Evolutionary conservation across 192 early-diverging fungal species (phyloP).

Genomic region (Linnemannia schmuckeri): DNA sequence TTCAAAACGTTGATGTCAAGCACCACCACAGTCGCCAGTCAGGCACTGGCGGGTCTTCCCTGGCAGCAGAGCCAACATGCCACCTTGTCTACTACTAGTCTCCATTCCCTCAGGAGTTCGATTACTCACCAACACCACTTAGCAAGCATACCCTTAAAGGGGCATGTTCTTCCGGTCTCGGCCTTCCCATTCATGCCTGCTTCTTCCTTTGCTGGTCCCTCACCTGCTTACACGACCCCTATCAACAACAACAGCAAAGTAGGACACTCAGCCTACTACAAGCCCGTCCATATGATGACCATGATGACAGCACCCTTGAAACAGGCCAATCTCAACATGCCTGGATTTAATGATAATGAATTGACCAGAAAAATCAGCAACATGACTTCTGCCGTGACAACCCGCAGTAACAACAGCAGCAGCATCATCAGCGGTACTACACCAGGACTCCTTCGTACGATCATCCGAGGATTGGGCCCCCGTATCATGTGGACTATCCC

Average conservation of each 20-base stretch:
- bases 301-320: constrained; percentile 1
- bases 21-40: constrained; percentile 12
- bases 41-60: constrained; percentile 13
- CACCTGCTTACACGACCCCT: background rate
- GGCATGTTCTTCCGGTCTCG: constrained; percentile 6
- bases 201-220: background rate
- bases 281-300: background rate
- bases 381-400: background rate
- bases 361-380: constrained; percentile 1
- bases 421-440: background rate
- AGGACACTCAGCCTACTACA: background rate
- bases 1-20: constrained; percentile 36
- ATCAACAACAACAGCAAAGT: background rate
- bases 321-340: background rate
- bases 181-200: background rate
- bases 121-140: constrained; percentile 4
- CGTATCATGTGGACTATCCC: constrained; percentile 49
- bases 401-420: background rate
- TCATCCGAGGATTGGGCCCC: constrained; percentile 30
- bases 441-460: constrained; percentile 30
- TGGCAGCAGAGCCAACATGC: constrained; percentile 47
- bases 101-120: constrained; percentile 7
- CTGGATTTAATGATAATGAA: constrained; percentile 16
- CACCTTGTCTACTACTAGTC: constrained; percentile 22
- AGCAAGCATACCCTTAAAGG: background rate